Evolutionary conservation across 2,329 filamentous ascomycete genomes (phyloP), one percentile per base, ranked within the genome.

Genomic region (Huntiella moniliformis): DNA sequence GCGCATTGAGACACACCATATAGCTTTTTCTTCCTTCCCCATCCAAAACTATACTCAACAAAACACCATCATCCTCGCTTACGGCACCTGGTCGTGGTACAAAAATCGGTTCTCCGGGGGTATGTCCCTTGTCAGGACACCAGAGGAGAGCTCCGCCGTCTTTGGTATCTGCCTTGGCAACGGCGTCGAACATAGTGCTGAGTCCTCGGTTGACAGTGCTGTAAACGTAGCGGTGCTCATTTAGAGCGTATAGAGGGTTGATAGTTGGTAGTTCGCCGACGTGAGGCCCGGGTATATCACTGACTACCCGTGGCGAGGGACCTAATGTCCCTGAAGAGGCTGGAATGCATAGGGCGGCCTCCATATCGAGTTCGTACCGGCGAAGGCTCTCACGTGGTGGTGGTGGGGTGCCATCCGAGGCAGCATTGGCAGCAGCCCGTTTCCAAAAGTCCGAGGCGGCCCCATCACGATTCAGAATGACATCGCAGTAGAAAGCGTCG

Each of bases 61-160:
- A 47, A 1, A 75, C 68, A 0, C 77, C 77, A 46, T 76, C 74
- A 52, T 83, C 79, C 55, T 82, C 77, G 0, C 62, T 65, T 1
- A 58, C 62, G 10, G 62, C 58, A 8, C 56, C 56, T 5, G 58
- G 56, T 5, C 53, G 51, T 1, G 68, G 61, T 1, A 85, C 65
- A 51, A 83, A 84, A 31, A 84, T 74, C 0, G 78, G 66, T 57
- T 84, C 80, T 1, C 79, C 73, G 0, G 80, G 79, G 0, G 75
- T 78, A 53, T 83, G 77, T 0, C 70, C 75, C 1, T 61, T 56
- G 0, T 64, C 63, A 0, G 64, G 65, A 8, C 69, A 64, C 79
- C 79, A 84, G 50, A 70, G 63, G 3, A 69, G 50, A 0, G 65
- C 63, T 22, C 66, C 63, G 8, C 68, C 61, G 0, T 70, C 77